phyloP scores from a whole-genome alignment of 2,329 filamentous ascomycete genomes.

The Colletotrichum viniferum region DNA sequence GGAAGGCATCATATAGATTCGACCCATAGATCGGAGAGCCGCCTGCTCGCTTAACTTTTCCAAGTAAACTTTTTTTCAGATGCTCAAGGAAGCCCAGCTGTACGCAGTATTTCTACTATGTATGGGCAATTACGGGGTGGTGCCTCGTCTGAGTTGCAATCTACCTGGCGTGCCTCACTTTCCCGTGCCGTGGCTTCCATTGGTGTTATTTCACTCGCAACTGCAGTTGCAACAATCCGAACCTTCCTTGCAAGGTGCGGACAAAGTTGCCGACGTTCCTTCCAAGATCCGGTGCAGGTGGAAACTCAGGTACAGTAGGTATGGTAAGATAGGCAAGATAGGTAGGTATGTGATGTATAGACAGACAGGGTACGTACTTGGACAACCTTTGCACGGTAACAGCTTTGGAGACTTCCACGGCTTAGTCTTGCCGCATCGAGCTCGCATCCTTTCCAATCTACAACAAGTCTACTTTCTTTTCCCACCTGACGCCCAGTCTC shows the following conservation, averaged over 20 bases:
- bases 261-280: not conserved
- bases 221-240: not conserved
- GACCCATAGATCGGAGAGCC: not conserved
- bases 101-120: not conserved
- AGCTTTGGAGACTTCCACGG: not conserved
- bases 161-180: not conserved
- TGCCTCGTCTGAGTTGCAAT: not conserved
- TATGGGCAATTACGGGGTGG: not conserved
- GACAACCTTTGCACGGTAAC: not conserved
- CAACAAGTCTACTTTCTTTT: not conserved
- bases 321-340: not conserved
- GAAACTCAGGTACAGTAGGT: not conserved
- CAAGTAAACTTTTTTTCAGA: not conserved
- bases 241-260: not conserved
- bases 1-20: not conserved
- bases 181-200: not conserved
- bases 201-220: not conserved
- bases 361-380: not conserved
- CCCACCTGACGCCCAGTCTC: not conserved
- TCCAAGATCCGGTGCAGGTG: not conserved
- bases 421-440: not conserved
- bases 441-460: not conserved
- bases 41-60: not conserved
- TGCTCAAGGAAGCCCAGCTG: not conserved
- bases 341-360: not conserved